These are phyloP conservation scores for Neonectria ditissima DNA, from an alignment of 2,329 filamentous ascomycete genomes.

Conservation along the genomic window DNA sequence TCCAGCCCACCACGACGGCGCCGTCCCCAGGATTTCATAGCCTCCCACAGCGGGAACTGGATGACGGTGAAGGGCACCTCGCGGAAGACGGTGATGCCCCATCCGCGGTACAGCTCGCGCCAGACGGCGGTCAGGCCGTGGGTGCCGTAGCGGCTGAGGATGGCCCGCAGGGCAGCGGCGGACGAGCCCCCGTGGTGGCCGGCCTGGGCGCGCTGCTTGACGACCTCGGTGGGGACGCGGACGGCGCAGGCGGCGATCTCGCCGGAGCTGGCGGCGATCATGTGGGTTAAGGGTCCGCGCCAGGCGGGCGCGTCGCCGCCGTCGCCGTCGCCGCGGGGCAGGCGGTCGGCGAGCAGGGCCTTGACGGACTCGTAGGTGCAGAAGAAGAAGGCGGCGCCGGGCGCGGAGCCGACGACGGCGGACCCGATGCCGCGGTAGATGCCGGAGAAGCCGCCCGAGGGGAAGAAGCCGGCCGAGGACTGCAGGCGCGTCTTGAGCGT, in stretches of 20 bases:
- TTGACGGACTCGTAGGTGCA: slow-evolving; percentile 89
- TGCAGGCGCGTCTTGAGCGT: slow-evolving; percentile 98
- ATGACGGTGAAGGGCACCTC: slow-evolving; percentile 98
- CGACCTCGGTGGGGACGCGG: slow-evolving; percentile 92
- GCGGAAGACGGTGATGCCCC: slow-evolving; percentile 90
- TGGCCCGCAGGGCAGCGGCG: slow-evolving; percentile 74
- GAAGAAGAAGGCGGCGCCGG: slow-evolving; percentile 97
- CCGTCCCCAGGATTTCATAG: slow-evolving; percentile 80
- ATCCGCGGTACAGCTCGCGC: slow-evolving; percentile 90
- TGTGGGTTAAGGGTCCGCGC: slow-evolving; percentile 69
- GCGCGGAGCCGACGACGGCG: slow-evolving; percentile 90
- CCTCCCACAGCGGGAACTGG: slow-evolving; percentile 98
- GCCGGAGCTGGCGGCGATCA: slow-evolving; percentile 85
- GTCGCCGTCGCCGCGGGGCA: slow-evolving; percentile 43
- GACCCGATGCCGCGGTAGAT: slow-evolving; percentile 94
- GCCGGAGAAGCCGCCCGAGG: slow-evolving; percentile 87
- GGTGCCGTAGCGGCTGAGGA: slow-evolving; percentile 64
- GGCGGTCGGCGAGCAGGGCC: slow-evolving; percentile 55
- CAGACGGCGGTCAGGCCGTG: slow-evolving; percentile 71
- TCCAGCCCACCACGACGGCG: slow-evolving; percentile 54
- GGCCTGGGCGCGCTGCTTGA: slow-evolving; percentile 97
- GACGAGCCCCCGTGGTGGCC: slow-evolving; percentile 80
- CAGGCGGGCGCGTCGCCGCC: slow-evolving; percentile 42
- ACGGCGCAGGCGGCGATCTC: slow-evolving; percentile 94
- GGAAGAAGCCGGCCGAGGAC: slow-evolving; percentile 80